Evolutionary conservation across 164 flowering plant species (phyloP), one percentile per base, ranked within the genome.

Genomic region (Santalum album): DNA sequence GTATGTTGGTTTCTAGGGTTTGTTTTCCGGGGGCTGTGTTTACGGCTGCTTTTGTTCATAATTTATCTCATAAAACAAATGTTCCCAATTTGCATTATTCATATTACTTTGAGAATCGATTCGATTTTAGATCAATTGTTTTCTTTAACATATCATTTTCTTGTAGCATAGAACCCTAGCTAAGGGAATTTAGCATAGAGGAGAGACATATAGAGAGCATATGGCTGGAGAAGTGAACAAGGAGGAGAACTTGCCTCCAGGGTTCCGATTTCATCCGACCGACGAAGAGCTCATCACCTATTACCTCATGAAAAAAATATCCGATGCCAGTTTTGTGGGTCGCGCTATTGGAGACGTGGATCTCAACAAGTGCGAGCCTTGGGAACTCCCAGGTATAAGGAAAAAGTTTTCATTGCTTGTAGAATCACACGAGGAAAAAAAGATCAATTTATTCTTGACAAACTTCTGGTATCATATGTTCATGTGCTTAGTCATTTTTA

Each of bases 351-450:
- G 67, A 2, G 96, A 88, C 54, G 90, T 85, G 6, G 96, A 88
- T 78, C 96, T 88, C 72, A 88, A 88, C 76, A 88, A 88, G 58
- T 81, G 67, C 12, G 96, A 87, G 64, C 96, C 96, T 0, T 87
- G 96, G 96, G 96, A 88, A 51, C 92, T 88, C 55, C 96, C 96
- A 71, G 90, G 96, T 49, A 42, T 1, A 4, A 6, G 1, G n/a
- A n/a, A n/a, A 29, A 9, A 4, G 4, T 29, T 29, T 29, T 9
- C 34, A 29, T 29, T 29, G 4, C 34, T 29, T 10, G 10, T 10
- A 29, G 10, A 29, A 5, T 4, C 35, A 29, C 35, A 29, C 35
- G 10, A 5, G 35, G n/a, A n/a, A n/a, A n/a, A n/a, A n/a, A n/a
- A n/a, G n/a, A n/a, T n/a, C n/a, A n/a, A n/a, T n/a, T n/a, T n/a